A percentile compares a stretch with the other conserved stretches of the same genome.
These are phyloP conservation scores for Coemansia brasiliensis DNA, from an alignment of 192 early-diverging fungal species.

Conservation along the genomic window DNA sequence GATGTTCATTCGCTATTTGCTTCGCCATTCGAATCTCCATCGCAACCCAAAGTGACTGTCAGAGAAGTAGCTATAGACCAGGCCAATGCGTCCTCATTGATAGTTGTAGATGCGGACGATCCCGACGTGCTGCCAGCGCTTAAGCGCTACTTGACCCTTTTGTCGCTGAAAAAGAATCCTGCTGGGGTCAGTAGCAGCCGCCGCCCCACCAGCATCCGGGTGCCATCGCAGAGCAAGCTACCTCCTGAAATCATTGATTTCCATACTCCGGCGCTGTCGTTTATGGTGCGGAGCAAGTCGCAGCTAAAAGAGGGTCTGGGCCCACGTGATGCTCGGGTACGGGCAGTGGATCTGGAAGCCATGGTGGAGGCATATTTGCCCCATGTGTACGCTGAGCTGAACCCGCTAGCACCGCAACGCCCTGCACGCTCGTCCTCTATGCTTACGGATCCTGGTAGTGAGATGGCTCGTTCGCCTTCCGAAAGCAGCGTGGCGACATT, in stretches of 20 bases:
- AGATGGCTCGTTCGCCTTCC: slow-evolving; percentile 19
- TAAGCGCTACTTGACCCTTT: slow-evolving; percentile 18
- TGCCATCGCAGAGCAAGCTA: slow-evolving; percentile 16
- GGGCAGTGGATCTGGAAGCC: slow-evolving; percentile 36
- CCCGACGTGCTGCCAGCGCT: slow-evolving; percentile 19
- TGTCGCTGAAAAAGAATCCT: slow-evolving; percentile 9
- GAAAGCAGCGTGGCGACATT: slow-evolving; percentile 30
- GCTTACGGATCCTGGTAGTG: background rate
- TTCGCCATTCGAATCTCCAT: slow-evolving; percentile 15
- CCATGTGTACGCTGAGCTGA: slow-evolving; percentile 22
- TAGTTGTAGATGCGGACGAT: slow-evolving; percentile 20
- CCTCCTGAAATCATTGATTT: slow-evolving; percentile 19
- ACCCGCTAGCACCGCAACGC: background rate
- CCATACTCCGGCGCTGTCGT: slow-evolving; percentile 25
- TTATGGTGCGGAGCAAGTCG: slow-evolving; percentile 16
- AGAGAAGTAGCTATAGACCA: slow-evolving; percentile 19
- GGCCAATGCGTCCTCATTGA: background rate
- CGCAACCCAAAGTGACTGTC: slow-evolving; percentile 19
- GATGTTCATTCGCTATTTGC: slow-evolving; percentile 35
- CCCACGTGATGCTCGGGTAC: slow-evolving; percentile 15
- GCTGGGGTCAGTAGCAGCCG: background rate
- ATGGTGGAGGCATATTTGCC: slow-evolving; percentile 47
- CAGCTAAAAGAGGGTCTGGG: background rate
- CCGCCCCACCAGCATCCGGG: slow-evolving; percentile 14
- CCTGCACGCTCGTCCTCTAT: background rate